Base-by-base conservation (phyloP, 2,329 filamentous ascomycete species). In the Madurella fahalii region DNA sequence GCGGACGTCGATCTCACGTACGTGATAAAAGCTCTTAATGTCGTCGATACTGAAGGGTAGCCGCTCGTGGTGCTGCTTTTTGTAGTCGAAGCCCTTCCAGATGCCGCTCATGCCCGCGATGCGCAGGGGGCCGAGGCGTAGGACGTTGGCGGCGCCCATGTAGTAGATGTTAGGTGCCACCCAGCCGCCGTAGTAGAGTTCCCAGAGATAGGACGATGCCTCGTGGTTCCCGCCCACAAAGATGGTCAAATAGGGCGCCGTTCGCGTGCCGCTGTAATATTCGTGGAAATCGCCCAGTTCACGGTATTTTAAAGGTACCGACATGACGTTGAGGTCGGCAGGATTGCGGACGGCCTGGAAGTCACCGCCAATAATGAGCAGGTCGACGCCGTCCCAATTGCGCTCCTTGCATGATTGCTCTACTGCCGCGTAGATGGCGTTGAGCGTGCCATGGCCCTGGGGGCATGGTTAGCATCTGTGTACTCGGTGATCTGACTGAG, bases 91-190 rank as follows among this genome's bases (percentile, higher is more conserved):
- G 2, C 85, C 87, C 70, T 96, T 96, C 89, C 90, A 99, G 60
- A 99, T 99, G 5, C 94, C 94, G 50, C 90, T 94, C 69, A 97
- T 77, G 5, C 87, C 93, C 37, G 90, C 89, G 58, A 99, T 95
- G 18, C 94, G 85, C 47, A 99, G 74, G 1, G 89, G 87, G 0
- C 93, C 93, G 32, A 95, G 77, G 16, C 87, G 85, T 40, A 99
- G 69, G 9, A 99, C 86, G 67, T 95, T 96, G 56, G 94, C 90
- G 34, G 91, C 90, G 47, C 94, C 94, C 69, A 97, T 80, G 72
- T 96, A 99, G 77, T 96, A 99, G 60, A 99, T 97, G 63, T 94
- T 95, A 9, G 90, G 91, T 8, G 93, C 93, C 5, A 90, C 94
- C 94, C 94, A 99, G 48, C 94, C 94, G 49, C 94, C 94, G 68